Conservation (phyloP, 805 yeast species). For the Wickerhamiella siamensis region DNA sequence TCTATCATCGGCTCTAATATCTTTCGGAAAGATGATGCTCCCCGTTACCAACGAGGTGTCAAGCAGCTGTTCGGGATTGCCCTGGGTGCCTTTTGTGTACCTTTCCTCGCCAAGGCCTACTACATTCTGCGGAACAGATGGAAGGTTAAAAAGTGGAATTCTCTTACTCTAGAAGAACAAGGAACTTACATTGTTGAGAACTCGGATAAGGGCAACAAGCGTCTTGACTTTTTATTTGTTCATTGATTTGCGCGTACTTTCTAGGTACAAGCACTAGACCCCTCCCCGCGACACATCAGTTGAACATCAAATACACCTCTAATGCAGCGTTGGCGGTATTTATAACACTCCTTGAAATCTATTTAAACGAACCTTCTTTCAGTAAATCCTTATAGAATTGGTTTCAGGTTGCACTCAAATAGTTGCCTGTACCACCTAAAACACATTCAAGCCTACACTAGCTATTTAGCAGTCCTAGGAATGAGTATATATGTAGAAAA, state of each 20-base stretch:
- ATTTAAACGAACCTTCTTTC: too few relatives aligned
- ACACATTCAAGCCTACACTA: too few relatives aligned
- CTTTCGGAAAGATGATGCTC: slow-evolving; percentile 43
- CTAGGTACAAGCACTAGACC: neutral
- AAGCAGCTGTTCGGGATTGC: slow-evolving; percentile 18
- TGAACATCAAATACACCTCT: too few relatives aligned
- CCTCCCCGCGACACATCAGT: too few relatives aligned
- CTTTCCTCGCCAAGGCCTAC: slow-evolving; percentile 21
- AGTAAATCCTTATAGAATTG: too few relatives aligned
- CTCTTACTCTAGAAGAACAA: slow-evolving; percentile 36
- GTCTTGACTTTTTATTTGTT: slow-evolving; percentile 38
- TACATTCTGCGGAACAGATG: slow-evolving; percentile 22
- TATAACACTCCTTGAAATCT: too few relatives aligned
- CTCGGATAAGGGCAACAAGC: slow-evolving; percentile 40
- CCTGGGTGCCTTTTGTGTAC: slow-evolving; percentile 12
- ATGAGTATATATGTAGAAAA: too few relatives aligned
- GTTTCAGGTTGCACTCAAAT: too few relatives aligned
- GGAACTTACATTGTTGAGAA: slow-evolving; percentile 33
- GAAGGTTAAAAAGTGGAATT: slow-evolving; percentile 36
- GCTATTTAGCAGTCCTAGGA: too few relatives aligned
- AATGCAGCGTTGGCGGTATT: too few relatives aligned
- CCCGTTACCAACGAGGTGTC: slow-evolving; percentile 48
- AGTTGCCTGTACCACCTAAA: too few relatives aligned
- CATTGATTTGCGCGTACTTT: slow-evolving; percentile 2
- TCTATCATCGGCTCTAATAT: slow-evolving; percentile 40